These are phyloP conservation scores for Rhodamnia rubescens DNA, from an alignment of 345 rosid genomes.

Conservation along the genomic window DNA sequence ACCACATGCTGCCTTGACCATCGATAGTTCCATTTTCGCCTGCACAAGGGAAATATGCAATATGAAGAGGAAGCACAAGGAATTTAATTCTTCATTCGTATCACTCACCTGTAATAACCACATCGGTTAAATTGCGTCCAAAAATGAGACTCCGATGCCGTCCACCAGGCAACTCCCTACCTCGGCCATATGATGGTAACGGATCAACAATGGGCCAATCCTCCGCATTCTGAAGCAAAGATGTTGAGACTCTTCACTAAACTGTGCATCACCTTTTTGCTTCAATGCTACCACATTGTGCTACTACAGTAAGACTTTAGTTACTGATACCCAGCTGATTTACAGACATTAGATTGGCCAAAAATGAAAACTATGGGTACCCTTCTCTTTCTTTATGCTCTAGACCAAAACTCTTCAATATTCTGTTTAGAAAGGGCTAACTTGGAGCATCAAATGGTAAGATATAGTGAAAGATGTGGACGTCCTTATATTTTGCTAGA, in stretches of 20 bases:
- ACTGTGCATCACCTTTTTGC: neutral
- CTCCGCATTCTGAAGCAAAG: conserved; percentile 45
- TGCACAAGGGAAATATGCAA: conserved; percentile 11
- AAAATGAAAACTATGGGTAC: neutral
- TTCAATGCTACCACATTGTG: neutral
- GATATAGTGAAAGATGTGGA: neutral
- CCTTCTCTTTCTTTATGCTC: neutral
- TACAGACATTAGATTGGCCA: neutral
- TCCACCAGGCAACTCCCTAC: conserved; percentile 81
- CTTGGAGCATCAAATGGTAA: neutral
- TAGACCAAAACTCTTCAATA: neutral
- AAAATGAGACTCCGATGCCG: conserved; percentile 88
- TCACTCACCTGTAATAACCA: conserved; percentile 75
- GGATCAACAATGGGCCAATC: conserved; percentile 96
- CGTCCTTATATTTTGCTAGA: neutral
- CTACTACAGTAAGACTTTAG: neutral
- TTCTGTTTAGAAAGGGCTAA: neutral
- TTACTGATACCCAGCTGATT: neutral
- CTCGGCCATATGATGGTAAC: conserved; percentile 93
- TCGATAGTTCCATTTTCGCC: conserved; percentile 93
- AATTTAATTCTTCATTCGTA: neutral
- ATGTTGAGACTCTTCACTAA: neutral
- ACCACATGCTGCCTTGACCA: conserved; percentile 94
- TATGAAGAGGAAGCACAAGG: neutral
- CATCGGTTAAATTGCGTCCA: conserved; percentile 86